phyloP scores from a whole-genome alignment of 2,329 filamentous ascomycete genomes.

The Fusarium floridanum region DNA sequence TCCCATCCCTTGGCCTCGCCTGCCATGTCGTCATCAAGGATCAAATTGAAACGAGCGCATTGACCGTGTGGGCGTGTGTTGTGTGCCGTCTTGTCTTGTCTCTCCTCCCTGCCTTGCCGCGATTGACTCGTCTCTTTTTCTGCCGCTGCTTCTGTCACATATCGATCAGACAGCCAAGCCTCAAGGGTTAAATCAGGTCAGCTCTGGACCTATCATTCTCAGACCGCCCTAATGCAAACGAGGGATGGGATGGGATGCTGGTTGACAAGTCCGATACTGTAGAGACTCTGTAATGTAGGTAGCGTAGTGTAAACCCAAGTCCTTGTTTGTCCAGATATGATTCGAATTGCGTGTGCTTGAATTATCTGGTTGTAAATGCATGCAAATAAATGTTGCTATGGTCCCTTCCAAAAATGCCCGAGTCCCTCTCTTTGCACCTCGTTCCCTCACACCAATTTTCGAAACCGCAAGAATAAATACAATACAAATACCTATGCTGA shows the following conservation, averaged over 20 bases:
- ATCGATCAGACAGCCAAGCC: slow-evolving; percentile 11
- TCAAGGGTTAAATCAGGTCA: background rate
- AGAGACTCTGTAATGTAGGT: no score
- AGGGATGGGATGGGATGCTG: background rate
- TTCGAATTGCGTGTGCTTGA: slow-evolving; percentile 7
- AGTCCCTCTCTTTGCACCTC: background rate
- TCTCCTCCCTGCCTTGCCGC: slow-evolving; percentile 6
- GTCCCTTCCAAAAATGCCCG: slow-evolving; percentile 6
- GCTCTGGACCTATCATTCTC: background rate
- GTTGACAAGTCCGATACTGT: background rate
- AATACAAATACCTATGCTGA: slow-evolving; percentile 26
- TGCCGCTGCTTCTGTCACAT: slow-evolving; percentile 21
- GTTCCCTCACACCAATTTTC: slow-evolving; percentile 6
- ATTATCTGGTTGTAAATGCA: slow-evolving; percentile 6
- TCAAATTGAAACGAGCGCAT: slow-evolving; percentile 11
- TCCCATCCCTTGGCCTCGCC: background rate
- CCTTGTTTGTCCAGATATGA: background rate
- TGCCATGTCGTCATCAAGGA: background rate
- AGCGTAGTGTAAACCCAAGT: background rate
- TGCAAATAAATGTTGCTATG: slow-evolving; percentile 3
- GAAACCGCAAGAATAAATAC: slow-evolving; percentile 4
- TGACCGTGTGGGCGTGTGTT: slow-evolving; percentile 1
- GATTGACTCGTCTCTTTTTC: slow-evolving; percentile 1
- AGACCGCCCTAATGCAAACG: background rate
- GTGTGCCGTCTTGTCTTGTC: slow-evolving; percentile 7